Conservation (phyloP, 2,329 filamentous ascomycete genomes). For the Fusarium proliferatum region DNA sequence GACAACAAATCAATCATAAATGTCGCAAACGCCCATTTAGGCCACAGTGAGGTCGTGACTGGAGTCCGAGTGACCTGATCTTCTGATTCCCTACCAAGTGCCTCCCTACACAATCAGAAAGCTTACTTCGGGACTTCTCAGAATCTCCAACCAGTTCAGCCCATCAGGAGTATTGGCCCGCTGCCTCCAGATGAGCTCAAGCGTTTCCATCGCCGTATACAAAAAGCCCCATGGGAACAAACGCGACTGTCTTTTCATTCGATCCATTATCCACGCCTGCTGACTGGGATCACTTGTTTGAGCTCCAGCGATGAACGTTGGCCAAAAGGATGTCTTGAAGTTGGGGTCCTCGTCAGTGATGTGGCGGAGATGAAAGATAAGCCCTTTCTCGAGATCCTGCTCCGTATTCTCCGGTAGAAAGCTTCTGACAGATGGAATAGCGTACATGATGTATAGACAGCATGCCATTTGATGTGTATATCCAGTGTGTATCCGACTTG, state of each 20-base stretch:
- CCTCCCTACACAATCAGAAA: neutral
- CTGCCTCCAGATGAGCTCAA: conserved; percentile 4
- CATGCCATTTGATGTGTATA: conserved; percentile 13
- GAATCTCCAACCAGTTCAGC: conserved; percentile 8
- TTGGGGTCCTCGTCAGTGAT: conserved; percentile 11
- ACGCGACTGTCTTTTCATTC: conserved; percentile 1
- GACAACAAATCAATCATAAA: too few species aligned
- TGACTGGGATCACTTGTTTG: neutral
- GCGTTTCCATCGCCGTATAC: conserved; percentile 15
- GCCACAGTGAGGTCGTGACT: too few species aligned
- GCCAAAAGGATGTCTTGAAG: conserved; percentile 24
- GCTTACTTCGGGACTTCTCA: conserved; percentile 9
- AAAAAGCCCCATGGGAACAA: conserved; percentile 10
- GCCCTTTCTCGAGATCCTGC: neutral
- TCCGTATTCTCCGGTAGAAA: neutral
- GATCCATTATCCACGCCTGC: conserved; percentile 4
- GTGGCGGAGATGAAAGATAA: neutral
- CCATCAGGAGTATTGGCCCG: neutral
- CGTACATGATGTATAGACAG: conserved; percentile 15
- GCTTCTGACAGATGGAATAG: neutral
- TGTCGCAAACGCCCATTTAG: too few species aligned
- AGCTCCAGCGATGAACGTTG: conserved; percentile 11
- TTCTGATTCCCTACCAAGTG: neutral
- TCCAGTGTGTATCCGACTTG: conserved; percentile 9
- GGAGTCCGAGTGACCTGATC: too few species aligned